These are phyloP conservation scores for Daedaleopsis nitida DNA, from an alignment of 768 basidiomycete genomes.

Conservation along the genomic window DNA sequence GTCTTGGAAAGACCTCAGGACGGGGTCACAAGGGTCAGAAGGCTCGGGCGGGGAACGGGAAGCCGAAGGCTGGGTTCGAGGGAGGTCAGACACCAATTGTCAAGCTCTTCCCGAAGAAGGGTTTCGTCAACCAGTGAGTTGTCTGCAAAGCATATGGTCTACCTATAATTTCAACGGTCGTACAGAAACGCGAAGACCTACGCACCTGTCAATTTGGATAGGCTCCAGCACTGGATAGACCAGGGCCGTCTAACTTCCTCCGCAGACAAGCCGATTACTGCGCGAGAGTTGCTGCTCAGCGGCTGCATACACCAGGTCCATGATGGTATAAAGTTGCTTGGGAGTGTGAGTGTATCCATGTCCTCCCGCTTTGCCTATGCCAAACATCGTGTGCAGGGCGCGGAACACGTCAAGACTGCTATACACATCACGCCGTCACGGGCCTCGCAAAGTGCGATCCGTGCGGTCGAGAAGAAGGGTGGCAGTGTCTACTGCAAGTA, in stretches of 20 bases:
- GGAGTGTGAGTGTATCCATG: conserved; percentile 54
- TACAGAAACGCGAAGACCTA: conserved; percentile 72
- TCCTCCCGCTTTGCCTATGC: background rate
- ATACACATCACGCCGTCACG: conserved; percentile 83
- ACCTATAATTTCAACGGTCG: background rate
- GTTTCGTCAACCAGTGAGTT: conserved; percentile 90
- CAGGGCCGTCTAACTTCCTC: conserved; percentile 79
- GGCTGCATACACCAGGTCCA: conserved; percentile 87
- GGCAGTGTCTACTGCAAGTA: conserved; percentile 89
- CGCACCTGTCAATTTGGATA: conserved; percentile 84
- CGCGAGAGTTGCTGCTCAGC: conserved; percentile 79
- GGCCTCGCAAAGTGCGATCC: conserved; percentile 84
- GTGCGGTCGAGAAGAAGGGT: conserved; percentile 78
- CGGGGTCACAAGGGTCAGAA: conserved; percentile 97
- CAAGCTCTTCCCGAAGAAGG: conserved; percentile 88
- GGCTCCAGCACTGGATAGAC: conserved; percentile 90
- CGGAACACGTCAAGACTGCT: conserved; percentile 62
- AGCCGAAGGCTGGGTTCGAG: conserved; percentile 83
- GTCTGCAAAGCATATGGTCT: background rate
- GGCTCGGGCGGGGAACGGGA: conserved; percentile 85
- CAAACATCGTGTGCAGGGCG: conserved; percentile 48
- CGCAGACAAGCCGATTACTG: conserved; percentile 84
- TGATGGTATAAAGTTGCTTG: conserved; percentile 91
- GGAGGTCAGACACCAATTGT: conserved; percentile 97
- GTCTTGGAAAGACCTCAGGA: conserved; percentile 89